phyloP scores from a whole-genome alignment of 2,329 filamentous ascomycete species.

The Didymella lethalis region DNA sequence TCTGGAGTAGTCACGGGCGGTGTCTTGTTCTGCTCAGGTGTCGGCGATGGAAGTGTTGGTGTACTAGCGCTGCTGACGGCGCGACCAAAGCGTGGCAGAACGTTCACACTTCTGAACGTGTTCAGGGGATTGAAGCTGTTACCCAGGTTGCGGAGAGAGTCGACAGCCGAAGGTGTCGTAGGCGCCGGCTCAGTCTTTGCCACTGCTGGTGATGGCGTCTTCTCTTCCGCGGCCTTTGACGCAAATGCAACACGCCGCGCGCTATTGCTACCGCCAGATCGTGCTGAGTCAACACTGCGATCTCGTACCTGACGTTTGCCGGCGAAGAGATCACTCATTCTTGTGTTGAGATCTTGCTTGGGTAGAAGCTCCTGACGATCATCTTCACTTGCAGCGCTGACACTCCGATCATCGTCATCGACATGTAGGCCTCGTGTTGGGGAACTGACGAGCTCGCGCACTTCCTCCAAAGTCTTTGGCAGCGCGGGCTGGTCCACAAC shows the following conservation, averaged over 20 bases:
- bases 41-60: slow-evolving; percentile 52
- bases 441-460: slow-evolving; percentile 83
- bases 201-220: slow-evolving; percentile 30
- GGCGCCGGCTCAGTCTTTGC: slow-evolving; percentile 40
- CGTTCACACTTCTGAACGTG: slow-evolving; percentile 75
- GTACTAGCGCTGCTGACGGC: slow-evolving; percentile 54
- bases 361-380: slow-evolving; percentile 44
- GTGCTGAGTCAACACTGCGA: slow-evolving; percentile 76
- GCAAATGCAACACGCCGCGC: slow-evolving; percentile 65
- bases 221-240: slow-evolving; percentile 37
- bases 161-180: slow-evolving; percentile 68
- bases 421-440: slow-evolving; percentile 58
- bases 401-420: slow-evolving; percentile 60
- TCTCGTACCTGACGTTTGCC: slow-evolving; percentile 72
- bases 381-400: slow-evolving; percentile 60
- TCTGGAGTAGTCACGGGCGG: slow-evolving; percentile 35
- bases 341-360: slow-evolving; percentile 59
- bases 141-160: slow-evolving; percentile 82
- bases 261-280: slow-evolving; percentile 68
- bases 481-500: slow-evolving; percentile 59
- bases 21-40: slow-evolving; percentile 42
- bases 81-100: slow-evolving; percentile 78
- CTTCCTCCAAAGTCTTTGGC: slow-evolving; percentile 92
- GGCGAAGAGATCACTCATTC: slow-evolving; percentile 73
- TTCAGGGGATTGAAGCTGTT: slow-evolving; percentile 85